phyloP scores from a whole-genome alignment of 176 grass and related monocot genomes.

The Zizania latifolia region DNA sequence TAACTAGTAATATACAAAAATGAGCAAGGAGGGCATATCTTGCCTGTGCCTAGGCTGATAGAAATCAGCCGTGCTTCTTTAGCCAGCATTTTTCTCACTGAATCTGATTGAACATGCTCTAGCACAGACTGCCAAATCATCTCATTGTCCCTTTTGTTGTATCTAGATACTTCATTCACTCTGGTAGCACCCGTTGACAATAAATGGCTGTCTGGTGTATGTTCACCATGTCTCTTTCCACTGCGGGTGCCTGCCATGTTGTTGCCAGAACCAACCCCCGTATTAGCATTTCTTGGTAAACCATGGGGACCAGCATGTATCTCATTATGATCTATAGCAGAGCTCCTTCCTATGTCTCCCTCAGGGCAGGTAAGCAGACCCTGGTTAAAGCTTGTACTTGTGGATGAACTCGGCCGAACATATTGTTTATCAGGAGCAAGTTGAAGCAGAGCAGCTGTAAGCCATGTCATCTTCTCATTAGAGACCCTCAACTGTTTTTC shows the following conservation, averaged over 20 bases:
- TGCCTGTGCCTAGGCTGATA: slow-evolving; percentile 80
- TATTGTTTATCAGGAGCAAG: slow-evolving; percentile 89
- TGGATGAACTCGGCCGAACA: slow-evolving; percentile 59
- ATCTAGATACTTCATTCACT: slow-evolving; percentile 40
- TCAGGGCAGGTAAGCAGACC: slow-evolving; percentile 16
- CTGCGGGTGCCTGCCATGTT: neutral
- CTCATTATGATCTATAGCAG: slow-evolving; percentile 13
- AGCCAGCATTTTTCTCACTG: slow-evolving; percentile 67
- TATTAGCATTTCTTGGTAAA: slow-evolving; percentile 19
- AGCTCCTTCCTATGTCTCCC: slow-evolving; percentile 25
- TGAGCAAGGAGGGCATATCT: neutral
- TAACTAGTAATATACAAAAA: no score
- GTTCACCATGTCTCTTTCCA: slow-evolving; percentile 25
- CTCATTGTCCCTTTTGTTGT: slow-evolving; percentile 49
- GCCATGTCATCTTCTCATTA: slow-evolving; percentile 88
- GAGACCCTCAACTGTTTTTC: no score
- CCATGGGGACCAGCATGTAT: slow-evolving; percentile 18
- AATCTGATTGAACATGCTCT: slow-evolving; percentile 54
- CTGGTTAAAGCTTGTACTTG: slow-evolving; percentile 42
- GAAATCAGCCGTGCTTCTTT: slow-evolving; percentile 63
- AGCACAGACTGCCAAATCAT: slow-evolving; percentile 89
- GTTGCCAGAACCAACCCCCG: slow-evolving; percentile 14
- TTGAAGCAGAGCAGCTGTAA: slow-evolving; percentile 93
- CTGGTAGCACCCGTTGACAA: slow-evolving; percentile 25
- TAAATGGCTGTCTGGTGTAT: slow-evolving; percentile 27